Evolutionary conservation across 2,329 filamentous ascomycete species (phyloP).

Genomic region (Cordyceps farinosa): DNA sequence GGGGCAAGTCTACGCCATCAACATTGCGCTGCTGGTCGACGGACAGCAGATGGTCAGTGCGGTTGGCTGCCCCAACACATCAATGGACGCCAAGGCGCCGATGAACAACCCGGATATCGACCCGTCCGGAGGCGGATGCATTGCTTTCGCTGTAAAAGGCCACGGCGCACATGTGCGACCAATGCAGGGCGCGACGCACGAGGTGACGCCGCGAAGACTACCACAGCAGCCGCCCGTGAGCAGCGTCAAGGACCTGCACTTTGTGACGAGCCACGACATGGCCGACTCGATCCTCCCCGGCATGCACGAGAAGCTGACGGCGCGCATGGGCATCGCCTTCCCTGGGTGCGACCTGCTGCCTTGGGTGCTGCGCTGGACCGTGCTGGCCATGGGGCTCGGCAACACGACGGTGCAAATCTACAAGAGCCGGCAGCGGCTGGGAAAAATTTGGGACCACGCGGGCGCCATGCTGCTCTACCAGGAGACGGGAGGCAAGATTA

Average conservation of each 20-base stretch:
- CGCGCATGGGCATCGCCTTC: conserved; percentile 38
- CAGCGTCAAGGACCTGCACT: conserved; percentile 31
- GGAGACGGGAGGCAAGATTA: conserved; percentile 53
- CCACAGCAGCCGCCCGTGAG: conserved; percentile 27
- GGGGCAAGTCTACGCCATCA: conserved; percentile 55
- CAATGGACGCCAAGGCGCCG: conserved; percentile 36
- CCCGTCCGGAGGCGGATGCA: conserved; percentile 41
- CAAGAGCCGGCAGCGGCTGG: conserved; percentile 43
- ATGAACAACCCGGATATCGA: conserved; percentile 45
- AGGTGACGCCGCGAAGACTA: conserved; percentile 31
- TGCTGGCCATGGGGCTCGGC: conserved; percentile 48
- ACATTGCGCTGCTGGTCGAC: conserved; percentile 49
- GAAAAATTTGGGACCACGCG: conserved; percentile 59
- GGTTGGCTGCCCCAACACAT: conserved; percentile 47
- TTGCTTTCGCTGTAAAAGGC: conserved; percentile 48
- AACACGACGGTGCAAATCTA: conserved; percentile 58
- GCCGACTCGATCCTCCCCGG: conserved; percentile 47
- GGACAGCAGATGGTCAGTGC: conserved; percentile 48
- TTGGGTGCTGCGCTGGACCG: conserved; percentile 56
- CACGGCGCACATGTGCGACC: conserved; percentile 47
- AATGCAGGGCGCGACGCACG: conserved; percentile 29
- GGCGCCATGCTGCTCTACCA: conserved; percentile 58
- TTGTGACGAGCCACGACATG: conserved; percentile 46
- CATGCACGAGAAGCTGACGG: conserved; percentile 44
- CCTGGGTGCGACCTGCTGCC: conserved; percentile 52